A percentile compares a stretch with the other conserved stretches of the same genome.
phyloP scores from a whole-genome alignment of 129 eudicot species.

The Arctium minus region DNA sequence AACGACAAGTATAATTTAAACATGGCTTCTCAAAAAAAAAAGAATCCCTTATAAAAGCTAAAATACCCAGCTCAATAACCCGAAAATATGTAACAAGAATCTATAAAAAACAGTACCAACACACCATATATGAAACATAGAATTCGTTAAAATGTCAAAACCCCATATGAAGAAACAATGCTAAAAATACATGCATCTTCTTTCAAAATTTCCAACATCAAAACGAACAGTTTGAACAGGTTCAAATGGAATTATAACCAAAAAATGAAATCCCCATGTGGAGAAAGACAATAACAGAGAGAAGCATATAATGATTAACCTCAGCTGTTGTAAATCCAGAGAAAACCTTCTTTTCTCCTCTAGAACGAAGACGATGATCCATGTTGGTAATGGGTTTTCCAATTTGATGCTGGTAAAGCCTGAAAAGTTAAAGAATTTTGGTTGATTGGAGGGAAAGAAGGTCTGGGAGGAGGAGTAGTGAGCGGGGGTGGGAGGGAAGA shows the following conservation, averaged over 20 bases:
- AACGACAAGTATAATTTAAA: neutral
- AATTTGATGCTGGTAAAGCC: neutral
- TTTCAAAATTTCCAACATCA: neutral
- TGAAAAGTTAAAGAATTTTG: neutral
- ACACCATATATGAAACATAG: neutral
- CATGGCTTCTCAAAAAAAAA: neutral
- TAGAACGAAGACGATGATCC: slow-evolving; percentile 67
- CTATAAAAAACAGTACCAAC: neutral
- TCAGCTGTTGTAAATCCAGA: slow-evolving; percentile 66
- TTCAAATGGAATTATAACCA: neutral
- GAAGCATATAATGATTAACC: slow-evolving; percentile 24
- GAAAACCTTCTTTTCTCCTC: slow-evolving; percentile 38
- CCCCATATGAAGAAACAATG: neutral
- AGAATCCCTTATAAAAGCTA: neutral
- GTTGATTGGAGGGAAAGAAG: slow-evolving; percentile 10
- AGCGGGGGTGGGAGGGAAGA: neutral
- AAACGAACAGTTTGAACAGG: neutral
- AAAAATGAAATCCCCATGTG: neutral
- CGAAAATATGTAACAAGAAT: neutral
- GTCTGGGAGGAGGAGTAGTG: neutral
- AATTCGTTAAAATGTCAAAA: neutral
- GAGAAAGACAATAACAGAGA: neutral
- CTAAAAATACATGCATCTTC: neutral
- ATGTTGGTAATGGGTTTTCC: slow-evolving; percentile 7
- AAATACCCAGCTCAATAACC: slow-evolving; percentile 3